A percentile compares a stretch with the other conserved stretches of the same genome.
phyloP scores from a whole-genome alignment of 176 grass and related monocot genomes.

The Oryza rufipogon region DNA sequence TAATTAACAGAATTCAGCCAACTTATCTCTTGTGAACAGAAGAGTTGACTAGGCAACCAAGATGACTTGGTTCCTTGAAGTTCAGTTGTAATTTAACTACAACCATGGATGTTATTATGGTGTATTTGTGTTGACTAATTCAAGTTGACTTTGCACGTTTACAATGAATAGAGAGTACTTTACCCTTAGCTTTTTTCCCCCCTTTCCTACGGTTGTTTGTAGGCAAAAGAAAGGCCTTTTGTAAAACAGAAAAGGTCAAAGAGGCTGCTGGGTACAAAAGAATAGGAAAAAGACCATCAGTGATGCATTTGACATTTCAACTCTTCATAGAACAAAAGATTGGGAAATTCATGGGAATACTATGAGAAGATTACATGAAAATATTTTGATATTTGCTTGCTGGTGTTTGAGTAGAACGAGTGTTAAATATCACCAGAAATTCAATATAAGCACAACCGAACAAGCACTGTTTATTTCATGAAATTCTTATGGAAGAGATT shows the following conservation, averaged over 20 bases:
- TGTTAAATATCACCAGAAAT: not conserved
- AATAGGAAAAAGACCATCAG: not conserved
- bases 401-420: not conserved
- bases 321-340: not conserved
- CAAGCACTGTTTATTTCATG: conserved; percentile 27
- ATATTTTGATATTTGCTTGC: not conserved
- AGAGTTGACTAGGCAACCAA: conserved; percentile 38
- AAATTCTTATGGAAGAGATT: conserved; percentile 6
- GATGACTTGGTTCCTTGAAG: not conserved
- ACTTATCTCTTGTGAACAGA: not conserved
- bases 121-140: not conserved
- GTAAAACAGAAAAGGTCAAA: not conserved
- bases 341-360: not conserved
- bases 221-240: conserved; percentile 2
- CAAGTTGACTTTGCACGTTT: conserved; percentile 30
- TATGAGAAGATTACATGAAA: not conserved
- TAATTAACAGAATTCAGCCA: not conserved
- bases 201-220: not conserved
- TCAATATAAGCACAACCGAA: not conserved
- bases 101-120: not conserved
- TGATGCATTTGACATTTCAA: not conserved
- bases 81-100: not conserved
- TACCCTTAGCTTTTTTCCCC: not conserved
- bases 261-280: not conserved
- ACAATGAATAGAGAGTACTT: not conserved